Percentiles rank a stretch among this genome's conserved stretches.
phyloP scores from a whole-genome alignment of 306 rosid species.

The apple (Malus domestica) region DNA sequence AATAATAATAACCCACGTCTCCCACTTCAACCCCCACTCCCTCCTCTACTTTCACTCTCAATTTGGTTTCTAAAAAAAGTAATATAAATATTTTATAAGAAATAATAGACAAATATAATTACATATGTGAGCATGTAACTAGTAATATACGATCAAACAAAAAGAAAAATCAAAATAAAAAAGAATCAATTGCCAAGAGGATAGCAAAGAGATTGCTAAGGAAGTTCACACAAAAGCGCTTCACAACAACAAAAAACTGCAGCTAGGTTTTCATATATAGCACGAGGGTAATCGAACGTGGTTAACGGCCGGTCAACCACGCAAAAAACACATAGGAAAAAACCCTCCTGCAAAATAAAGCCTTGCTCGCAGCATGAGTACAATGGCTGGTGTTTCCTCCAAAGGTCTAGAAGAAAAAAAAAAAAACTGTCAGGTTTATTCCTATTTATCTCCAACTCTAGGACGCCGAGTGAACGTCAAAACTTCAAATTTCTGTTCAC shows the following conservation, averaged over 20 bases:
- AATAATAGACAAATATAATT: too few species aligned
- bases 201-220: conserved; percentile 5
- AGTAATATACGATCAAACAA: too few species aligned
- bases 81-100: too few species aligned
- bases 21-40: too few species aligned
- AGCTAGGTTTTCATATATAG: conserved; percentile 12
- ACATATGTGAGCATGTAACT: too few species aligned
- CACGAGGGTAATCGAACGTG: conserved; percentile 35
- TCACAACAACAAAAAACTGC: not conserved
- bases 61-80: too few species aligned
- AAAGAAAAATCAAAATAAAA: too few species aligned
- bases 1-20: too few species aligned
- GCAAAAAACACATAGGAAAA: conserved; percentile 24
- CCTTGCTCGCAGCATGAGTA: conserved; percentile 2
- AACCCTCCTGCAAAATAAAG: conserved; percentile 10
- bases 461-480: not conserved
- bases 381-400: conserved; percentile 1
- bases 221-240: conserved; percentile 28
- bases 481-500: conserved; percentile 1
- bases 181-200: too few species aligned
- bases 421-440: not conserved
- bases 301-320: conserved; percentile 32
- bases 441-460: not conserved
- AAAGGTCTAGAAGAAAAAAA: conserved; percentile 3
- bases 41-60: too few species aligned